Conservation (phyloP, 2,329 filamentous ascomycete species). For the Parastagonospora avenae region DNA sequence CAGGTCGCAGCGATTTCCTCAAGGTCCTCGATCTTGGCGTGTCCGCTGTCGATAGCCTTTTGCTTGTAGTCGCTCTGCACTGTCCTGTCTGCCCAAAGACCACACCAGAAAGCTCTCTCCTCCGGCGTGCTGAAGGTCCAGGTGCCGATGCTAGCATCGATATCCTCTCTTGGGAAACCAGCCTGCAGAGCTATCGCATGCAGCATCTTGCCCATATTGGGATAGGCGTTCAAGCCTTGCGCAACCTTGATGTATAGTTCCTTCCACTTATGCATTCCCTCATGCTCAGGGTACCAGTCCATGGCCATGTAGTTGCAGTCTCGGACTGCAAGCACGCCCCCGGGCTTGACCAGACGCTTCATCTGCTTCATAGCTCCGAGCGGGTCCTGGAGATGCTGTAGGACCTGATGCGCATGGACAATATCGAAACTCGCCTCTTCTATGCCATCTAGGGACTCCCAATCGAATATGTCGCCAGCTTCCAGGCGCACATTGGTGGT, state of each 20-base stretch:
- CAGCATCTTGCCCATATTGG: slow-evolving; percentile 42
- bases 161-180: slow-evolving; percentile 45
- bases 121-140: slow-evolving; percentile 51
- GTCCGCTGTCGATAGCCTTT: slow-evolving; percentile 44
- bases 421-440: slow-evolving; percentile 58
- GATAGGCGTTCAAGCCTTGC: slow-evolving; percentile 36
- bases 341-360: slow-evolving; percentile 58
- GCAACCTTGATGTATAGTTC: slow-evolving; percentile 42
- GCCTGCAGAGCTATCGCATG: slow-evolving; percentile 49
- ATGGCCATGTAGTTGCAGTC: slow-evolving; percentile 44
- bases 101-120: slow-evolving; percentile 49
- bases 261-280: slow-evolving; percentile 42
- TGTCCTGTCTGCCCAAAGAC: slow-evolving; percentile 46
- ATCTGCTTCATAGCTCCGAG: slow-evolving; percentile 59
- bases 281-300: slow-evolving; percentile 47
- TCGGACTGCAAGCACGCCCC: slow-evolving; percentile 58
- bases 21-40: slow-evolving; percentile 47
- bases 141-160: slow-evolving; percentile 47
- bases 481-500: slow-evolving; percentile 49
- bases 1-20: slow-evolving; percentile 48
- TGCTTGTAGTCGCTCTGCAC: slow-evolving; percentile 43
- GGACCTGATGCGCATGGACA: slow-evolving; percentile 64
- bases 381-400: slow-evolving; percentile 61
- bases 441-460: slow-evolving; percentile 51
- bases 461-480: slow-evolving; percentile 49